phyloP scores from a whole-genome alignment of 495 filamentous ascomycete species.

The Chaetomidium leptoderma region DNA sequence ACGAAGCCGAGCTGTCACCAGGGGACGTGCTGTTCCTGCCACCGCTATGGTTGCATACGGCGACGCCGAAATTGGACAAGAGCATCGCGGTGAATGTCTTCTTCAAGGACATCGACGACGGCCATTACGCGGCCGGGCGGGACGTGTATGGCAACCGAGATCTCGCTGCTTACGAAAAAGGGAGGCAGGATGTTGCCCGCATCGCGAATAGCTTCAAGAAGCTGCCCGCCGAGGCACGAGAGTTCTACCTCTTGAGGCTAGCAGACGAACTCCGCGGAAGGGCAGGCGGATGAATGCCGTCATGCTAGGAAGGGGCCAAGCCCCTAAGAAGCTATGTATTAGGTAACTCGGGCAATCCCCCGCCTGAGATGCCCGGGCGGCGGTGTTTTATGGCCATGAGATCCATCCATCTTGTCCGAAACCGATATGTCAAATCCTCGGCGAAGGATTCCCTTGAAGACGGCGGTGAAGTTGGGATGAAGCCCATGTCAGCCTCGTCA shows the following conservation, averaged over 20 bases:
- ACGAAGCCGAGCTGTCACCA: constrained; percentile 58
- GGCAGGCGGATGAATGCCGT: constrained; percentile 17
- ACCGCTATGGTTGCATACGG: constrained; percentile 79
- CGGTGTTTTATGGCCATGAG: too few relatives aligned
- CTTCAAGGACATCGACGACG: constrained; percentile 64
- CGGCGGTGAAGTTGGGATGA: not conserved
- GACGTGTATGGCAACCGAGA: constrained; percentile 91
- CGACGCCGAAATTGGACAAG: constrained; percentile 55
- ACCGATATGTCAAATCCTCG: too few relatives aligned
- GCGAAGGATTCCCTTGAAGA: not conserved
- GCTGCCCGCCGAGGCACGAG: constrained; percentile 59
- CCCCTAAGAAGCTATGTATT: not conserved
- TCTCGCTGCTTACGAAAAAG: constrained; percentile 77
- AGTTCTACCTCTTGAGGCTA: constrained; percentile 73
- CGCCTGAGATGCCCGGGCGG: not conserved
- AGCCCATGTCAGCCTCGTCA: not conserved
- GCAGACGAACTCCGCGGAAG: constrained; percentile 58
- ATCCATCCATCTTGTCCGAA: too few relatives aligned
- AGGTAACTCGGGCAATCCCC: constrained; percentile 1
- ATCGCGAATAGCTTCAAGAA: constrained; percentile 64
- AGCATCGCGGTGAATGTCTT: constrained; percentile 83
- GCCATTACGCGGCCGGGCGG: constrained; percentile 63
- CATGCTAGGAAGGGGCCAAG: constrained; percentile 1
- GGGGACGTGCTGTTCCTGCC: constrained; percentile 80
- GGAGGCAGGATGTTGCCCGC: constrained; percentile 63